Evolutionary conservation across 2,329 filamentous ascomycete species (phyloP).

Genomic region (Venturia effusa): DNA sequence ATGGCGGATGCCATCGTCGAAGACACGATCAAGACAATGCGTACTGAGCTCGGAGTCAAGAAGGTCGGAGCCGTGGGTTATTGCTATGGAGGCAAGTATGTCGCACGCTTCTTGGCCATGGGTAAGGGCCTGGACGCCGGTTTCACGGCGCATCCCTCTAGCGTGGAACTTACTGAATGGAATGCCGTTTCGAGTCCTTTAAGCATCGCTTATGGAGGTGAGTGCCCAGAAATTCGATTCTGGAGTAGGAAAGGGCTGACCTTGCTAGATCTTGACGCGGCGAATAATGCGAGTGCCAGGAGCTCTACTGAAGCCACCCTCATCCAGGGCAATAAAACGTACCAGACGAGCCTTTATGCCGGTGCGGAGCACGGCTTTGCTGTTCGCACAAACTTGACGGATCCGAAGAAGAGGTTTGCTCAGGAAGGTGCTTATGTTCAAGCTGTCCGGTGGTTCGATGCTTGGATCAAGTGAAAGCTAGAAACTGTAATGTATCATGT

Average conservation of each 20-base stretch:
- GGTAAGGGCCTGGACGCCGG: constrained; percentile 49
- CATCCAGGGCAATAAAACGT: constrained; percentile 20
- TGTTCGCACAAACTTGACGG: constrained; percentile 21
- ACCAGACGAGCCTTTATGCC: constrained; percentile 22
- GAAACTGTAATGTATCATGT: no score
- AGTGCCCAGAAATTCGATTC: constrained; percentile 16
- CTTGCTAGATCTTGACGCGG: constrained; percentile 15
- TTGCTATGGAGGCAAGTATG: constrained; percentile 69
- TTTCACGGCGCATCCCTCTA: constrained; percentile 63
- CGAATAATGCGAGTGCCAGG: constrained; percentile 14
- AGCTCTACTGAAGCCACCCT: constrained; percentile 19
- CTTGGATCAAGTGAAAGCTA: constrained; percentile 16
- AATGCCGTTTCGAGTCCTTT: constrained; percentile 54
- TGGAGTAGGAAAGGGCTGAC: constrained; percentile 8
- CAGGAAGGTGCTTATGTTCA: constrained; percentile 24
- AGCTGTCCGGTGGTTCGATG: constrained; percentile 25
- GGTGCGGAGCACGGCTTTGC: constrained; percentile 25
- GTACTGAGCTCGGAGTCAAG: constrained; percentile 35
- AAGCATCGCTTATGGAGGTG: constrained; percentile 50
- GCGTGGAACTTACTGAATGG: constrained; percentile 55
- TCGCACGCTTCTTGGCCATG: constrained; percentile 48
- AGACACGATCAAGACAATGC: constrained; percentile 37
- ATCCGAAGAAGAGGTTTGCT: constrained; percentile 21
- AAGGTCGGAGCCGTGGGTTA: constrained; percentile 58
- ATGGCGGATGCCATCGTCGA: constrained; percentile 38